phyloP scores from a whole-genome alignment of 495 filamentous ascomycete species.

The Coniosporium apollinis region DNA sequence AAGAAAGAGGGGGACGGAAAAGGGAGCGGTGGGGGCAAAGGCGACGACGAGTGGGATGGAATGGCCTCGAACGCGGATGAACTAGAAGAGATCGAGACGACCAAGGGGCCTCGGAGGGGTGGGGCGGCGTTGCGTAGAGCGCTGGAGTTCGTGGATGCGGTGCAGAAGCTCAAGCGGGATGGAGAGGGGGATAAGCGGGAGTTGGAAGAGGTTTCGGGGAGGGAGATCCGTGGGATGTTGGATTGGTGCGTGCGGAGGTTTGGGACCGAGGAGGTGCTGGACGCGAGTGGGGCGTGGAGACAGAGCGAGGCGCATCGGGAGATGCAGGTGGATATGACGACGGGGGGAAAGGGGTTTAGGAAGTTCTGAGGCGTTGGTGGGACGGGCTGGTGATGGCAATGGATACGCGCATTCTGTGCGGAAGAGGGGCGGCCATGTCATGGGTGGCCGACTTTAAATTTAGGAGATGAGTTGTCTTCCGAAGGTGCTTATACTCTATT shows the following conservation, averaged over 20 bases:
- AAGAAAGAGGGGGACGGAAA: not conserved
- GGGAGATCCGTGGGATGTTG: slow-evolving; percentile 22
- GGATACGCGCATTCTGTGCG: no score
- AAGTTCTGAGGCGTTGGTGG: no score
- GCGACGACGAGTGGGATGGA: slow-evolving; percentile 16
- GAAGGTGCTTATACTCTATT: no score
- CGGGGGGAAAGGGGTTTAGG: slow-evolving; percentile 13
- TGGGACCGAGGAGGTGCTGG: slow-evolving; percentile 17
- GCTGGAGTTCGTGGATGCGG: slow-evolving; percentile 11
- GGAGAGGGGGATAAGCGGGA: slow-evolving; percentile 8
- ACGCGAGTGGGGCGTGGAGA: slow-evolving; percentile 22
- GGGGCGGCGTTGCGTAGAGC: slow-evolving; percentile 3
- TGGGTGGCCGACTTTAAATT: no score
- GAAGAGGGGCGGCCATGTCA: no score
- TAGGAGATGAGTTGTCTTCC: no score
- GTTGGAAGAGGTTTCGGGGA: slow-evolving; percentile 15
- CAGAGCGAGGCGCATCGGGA: slow-evolving; percentile 21
- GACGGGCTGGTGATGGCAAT: no score
- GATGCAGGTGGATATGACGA: slow-evolving; percentile 13
- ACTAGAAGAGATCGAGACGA: not conserved
- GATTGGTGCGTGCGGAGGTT: slow-evolving; percentile 23
- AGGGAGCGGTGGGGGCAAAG: not conserved
- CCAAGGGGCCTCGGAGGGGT: not conserved
- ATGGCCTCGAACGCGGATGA: slow-evolving; percentile 11
- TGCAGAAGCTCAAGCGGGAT: slow-evolving; percentile 17